Base-by-base conservation (phyloP, 169 alveolate genomes). In the Cytauxzoon felis region DNA sequence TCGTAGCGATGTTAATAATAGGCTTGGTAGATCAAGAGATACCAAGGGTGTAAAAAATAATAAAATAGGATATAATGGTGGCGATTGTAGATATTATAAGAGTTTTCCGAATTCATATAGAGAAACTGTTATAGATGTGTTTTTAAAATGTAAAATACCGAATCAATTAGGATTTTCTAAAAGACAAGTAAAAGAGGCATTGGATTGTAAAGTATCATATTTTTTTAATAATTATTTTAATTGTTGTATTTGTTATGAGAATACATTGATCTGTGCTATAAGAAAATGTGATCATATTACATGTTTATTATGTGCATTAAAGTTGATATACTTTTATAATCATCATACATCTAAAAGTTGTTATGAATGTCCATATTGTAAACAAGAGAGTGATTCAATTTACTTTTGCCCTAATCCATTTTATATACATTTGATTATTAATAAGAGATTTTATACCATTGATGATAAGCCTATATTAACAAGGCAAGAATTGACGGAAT, bases 171-270 rank as follows among this genome's bases (percentile, higher is more conserved):
- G 52, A 24, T n/a, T 72, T 27, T 18, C 51, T n/a, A 65, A 62
- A 38, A 70, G 53, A 16, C 82, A 72, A 60, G 40, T 58, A 45
- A 65, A 11, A 29, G 69, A 52, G 42, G 57, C 54, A 0, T 36
- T 59, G 36, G 45, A 51, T 49, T 40, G 32, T 26, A 40, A 65
- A 21, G 65, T 51, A 16, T 51, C 82, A 42, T 58, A 62, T 52
- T 68, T 62, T 69, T 72, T 75, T 60, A 62, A 65, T 34, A 43
- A 48, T 34, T 64, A 64, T 51, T 45, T 64, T 3, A 48, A 64
- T 67, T 75, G 78, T 60, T 75, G 70, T 29, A 75, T 75, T 8
- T 75, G 85, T 70, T 75, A 65, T 66, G 85, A 75, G 33, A 62
- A 75, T 49, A 61, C 79, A 30, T 66, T 64, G 48, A 65, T 75